Percentiles rank a stretch among this genome's conserved stretches.
Evolutionary conservation across 1,139 yeast species (phyloP).

Genomic region (Candida tropicalis): DNA sequence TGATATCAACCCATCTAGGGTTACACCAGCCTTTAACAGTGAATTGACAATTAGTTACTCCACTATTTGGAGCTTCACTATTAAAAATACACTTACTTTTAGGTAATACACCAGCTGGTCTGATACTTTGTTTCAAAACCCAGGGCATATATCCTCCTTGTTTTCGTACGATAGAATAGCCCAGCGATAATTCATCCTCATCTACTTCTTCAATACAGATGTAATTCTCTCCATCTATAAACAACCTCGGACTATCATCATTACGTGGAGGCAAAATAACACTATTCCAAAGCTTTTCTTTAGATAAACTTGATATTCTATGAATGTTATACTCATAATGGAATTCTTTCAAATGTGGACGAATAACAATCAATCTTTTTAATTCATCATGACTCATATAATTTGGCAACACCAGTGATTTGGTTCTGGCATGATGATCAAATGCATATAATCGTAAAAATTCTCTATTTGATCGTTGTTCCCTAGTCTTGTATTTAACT

Average conservation of each 20-base stretch:
- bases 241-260: constrained; percentile 34
- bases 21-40: constrained; percentile 59
- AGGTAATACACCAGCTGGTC: constrained; percentile 40
- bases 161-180: constrained; percentile 21
- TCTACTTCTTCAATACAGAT: constrained; percentile 20
- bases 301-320: constrained; percentile 38
- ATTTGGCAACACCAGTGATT: constrained; percentile 17
- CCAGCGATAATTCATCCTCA: not conserved
- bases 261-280: constrained; percentile 51
- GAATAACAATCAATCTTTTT: constrained; percentile 10
- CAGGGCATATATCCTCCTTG: constrained; percentile 43
- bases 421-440: constrained; percentile 40
- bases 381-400: constrained; percentile 14
- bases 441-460: constrained; percentile 51
- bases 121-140: constrained; percentile 28
- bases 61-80: constrained; percentile 42
- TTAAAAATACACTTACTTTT: constrained; percentile 28
- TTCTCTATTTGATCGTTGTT: constrained; percentile 47
- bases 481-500: constrained; percentile 37
- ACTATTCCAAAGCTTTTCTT: constrained; percentile 52
- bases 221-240: constrained; percentile 27
- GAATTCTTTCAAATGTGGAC: constrained; percentile 28
- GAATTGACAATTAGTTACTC: constrained; percentile 45
- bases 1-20: constrained; percentile 40
- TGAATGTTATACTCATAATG: constrained; percentile 31